Percentiles rank a stretch among this genome's conserved stretches.
These are phyloP conservation scores for Brassica balearica DNA, from an alignment of 441 rosid species.

Conservation along the genomic window DNA sequence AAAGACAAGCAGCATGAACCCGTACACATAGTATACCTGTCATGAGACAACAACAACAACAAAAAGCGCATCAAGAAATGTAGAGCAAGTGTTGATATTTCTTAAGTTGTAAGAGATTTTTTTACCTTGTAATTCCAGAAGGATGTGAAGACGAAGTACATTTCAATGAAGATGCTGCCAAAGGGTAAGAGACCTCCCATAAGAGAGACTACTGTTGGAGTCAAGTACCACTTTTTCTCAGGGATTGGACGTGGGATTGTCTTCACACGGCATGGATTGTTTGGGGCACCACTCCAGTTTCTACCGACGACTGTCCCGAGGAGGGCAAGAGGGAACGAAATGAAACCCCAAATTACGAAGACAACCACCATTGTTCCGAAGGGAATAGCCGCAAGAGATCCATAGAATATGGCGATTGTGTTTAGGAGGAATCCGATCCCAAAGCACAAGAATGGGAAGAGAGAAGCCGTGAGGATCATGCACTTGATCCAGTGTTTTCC, in stretches of 20 bases:
- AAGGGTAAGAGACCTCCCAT: conserved; percentile 97
- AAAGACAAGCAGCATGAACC: conserved; percentile 92
- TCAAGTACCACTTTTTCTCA: conserved; percentile 98
- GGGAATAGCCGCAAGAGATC: conserved; percentile 97
- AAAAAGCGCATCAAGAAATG: background rate
- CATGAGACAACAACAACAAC: conserved; percentile 24
- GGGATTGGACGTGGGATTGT: conserved; percentile 98
- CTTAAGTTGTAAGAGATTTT: background rate
- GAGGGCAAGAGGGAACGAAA: conserved; percentile 96
- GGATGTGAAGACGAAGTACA: conserved; percentile 96
- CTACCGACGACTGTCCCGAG: conserved; percentile 97
- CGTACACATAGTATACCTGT: conserved; percentile 97
- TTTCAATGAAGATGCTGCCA: conserved; percentile 97
- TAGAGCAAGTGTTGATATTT: background rate
- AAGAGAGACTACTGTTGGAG: conserved; percentile 88
- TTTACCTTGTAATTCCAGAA: conserved; percentile 99
- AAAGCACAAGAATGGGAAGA: conserved; percentile 95
- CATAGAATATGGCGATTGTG: conserved; percentile 91
- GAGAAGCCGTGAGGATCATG: conserved; percentile 91
- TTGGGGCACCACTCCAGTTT: conserved; percentile 97
- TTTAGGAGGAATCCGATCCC: conserved; percentile 91
- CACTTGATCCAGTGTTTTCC: conserved; percentile 98
- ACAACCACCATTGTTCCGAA: conserved; percentile 99
- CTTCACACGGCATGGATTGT: conserved; percentile 98
- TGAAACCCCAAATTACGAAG: conserved; percentile 93